Evolutionary conservation across 2,329 filamentous ascomycete genomes (phyloP).

Genomic region (Thelonectria olida): DNA sequence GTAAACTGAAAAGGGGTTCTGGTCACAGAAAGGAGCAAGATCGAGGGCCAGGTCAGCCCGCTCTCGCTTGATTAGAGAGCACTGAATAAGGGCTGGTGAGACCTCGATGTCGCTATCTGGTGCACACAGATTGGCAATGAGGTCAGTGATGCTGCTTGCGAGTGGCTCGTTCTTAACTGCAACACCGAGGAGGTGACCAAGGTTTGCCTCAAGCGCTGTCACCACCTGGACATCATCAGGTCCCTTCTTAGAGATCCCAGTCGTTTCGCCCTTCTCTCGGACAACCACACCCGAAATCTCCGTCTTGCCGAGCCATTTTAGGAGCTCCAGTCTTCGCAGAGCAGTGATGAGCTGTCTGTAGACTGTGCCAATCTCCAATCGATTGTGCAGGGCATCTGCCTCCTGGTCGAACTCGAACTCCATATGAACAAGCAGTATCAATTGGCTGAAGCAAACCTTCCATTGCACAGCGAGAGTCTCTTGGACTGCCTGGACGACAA

Average conservation of each 20-base stretch:
- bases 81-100: conserved; percentile 68
- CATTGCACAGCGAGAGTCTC: conserved; percentile 80
- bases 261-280: conserved; percentile 48
- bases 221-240: conserved; percentile 59
- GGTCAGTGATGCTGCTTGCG: conserved; percentile 70
- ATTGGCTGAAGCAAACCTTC: conserved; percentile 80
- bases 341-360: conserved; percentile 76
- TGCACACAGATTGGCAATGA: conserved; percentile 72
- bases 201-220: conserved; percentile 67
- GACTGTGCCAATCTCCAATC: conserved; percentile 73
- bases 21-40: conserved; percentile 63
- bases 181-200: conserved; percentile 71
- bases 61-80: conserved; percentile 67
- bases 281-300: conserved; percentile 62
- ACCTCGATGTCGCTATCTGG: conserved; percentile 73
- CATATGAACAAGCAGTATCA: conserved; percentile 87
- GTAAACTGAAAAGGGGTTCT: conserved; percentile 76
- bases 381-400: conserved; percentile 69
- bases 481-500: conserved; percentile 79
- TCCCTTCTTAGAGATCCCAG: conserved; percentile 50
- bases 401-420: conserved; percentile 82
- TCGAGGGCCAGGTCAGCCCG: conserved; percentile 68
- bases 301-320: conserved; percentile 73
- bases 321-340: conserved; percentile 78
- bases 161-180: conserved; percentile 59